These are phyloP conservation scores for Neonectria neomacrospora DNA, from an alignment of 2,329 filamentous ascomycete species.

Conservation along the genomic window DNA sequence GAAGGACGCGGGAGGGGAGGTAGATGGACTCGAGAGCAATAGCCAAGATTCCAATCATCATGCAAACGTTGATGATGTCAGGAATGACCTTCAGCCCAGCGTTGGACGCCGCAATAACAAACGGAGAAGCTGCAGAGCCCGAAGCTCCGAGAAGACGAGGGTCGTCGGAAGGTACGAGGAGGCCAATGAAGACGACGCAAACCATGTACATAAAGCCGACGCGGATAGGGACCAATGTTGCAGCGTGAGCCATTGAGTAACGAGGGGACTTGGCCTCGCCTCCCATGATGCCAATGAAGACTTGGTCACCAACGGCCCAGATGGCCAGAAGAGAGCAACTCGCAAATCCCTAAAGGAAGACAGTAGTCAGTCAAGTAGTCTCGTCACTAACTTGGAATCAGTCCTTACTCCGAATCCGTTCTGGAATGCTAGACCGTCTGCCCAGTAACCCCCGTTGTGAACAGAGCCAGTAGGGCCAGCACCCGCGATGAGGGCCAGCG, in stretches of 20 bases:
- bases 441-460: constrained; percentile 27
- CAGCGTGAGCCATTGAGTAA: constrained; percentile 31
- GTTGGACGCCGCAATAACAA: constrained; percentile 28
- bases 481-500: constrained; percentile 24
- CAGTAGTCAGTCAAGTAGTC: not conserved
- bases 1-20: constrained; percentile 30
- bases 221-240: constrained; percentile 34
- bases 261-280: constrained; percentile 33
- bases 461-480: constrained; percentile 26
- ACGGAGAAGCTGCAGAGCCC: constrained; percentile 34
- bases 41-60: constrained; percentile 33
- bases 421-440: constrained; percentile 14
- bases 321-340: constrained; percentile 31
- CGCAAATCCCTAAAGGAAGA: constrained; percentile 30
- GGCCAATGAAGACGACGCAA: constrained; percentile 30
- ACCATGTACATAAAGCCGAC: constrained; percentile 36
- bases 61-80: constrained; percentile 30
- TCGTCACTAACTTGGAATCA: not conserved
- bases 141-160: constrained; percentile 25
- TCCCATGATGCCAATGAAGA: constrained; percentile 38
- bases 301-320: constrained; percentile 36
- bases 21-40: constrained; percentile 30
- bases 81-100: constrained; percentile 27
- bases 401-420: constrained; percentile 33
- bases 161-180: constrained; percentile 31